Conservation (phyloP, 495 filamentous ascomycete species). For the Aspergillus steynii region DNA sequence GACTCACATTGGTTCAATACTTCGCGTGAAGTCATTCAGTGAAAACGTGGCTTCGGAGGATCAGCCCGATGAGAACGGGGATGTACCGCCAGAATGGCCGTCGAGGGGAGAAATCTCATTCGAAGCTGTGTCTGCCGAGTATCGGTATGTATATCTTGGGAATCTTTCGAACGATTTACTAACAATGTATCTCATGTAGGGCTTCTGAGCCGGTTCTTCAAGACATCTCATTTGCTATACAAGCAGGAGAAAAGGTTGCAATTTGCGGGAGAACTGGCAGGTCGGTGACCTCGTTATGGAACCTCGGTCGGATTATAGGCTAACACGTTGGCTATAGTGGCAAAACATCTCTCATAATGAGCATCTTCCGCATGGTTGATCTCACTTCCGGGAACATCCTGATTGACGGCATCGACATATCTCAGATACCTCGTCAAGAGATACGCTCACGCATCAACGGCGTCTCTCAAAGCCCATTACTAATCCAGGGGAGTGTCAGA, state of each 20-base stretch:
- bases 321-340: constrained; percentile 31
- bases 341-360: constrained; percentile 50
- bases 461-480: constrained; percentile 60
- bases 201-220: constrained; percentile 45
- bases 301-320: not conserved
- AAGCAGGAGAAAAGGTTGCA: constrained; percentile 57
- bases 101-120: constrained; percentile 53
- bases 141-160: constrained; percentile 30
- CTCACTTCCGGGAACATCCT: constrained; percentile 41
- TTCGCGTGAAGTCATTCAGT: constrained; percentile 59
- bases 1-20: constrained; percentile 57
- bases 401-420: constrained; percentile 51
- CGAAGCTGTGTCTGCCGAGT: constrained; percentile 39
- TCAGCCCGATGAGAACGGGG: constrained; percentile 37
- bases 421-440: constrained; percentile 45
- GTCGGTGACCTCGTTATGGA: constrained; percentile 20
- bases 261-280: constrained; percentile 53
- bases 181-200: constrained; percentile 21
- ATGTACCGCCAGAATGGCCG: constrained; percentile 50
- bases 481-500: constrained; percentile 48
- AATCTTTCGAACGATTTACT: not conserved
- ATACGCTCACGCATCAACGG: constrained; percentile 50
- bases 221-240: constrained; percentile 50
- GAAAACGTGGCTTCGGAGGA: constrained; percentile 51
- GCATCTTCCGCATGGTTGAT: constrained; percentile 56